Base-by-base conservation (phyloP, 1,284 basidiomycete genomes). In the Fomitiporia mediterranea region DNA sequence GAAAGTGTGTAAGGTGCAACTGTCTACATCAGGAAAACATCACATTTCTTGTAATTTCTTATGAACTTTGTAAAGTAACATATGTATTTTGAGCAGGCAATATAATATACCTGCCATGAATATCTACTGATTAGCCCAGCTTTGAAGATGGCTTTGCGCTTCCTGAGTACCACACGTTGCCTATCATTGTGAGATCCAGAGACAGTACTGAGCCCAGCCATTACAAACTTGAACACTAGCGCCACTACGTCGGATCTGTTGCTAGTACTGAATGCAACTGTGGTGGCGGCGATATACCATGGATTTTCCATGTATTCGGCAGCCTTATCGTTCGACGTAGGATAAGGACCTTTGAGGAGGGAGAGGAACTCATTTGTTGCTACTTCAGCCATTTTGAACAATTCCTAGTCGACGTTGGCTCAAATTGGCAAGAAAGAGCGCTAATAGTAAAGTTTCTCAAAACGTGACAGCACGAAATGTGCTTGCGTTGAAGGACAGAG, bases 91-190 rank as follows among this genome's bases (percentile, higher is more conserved):
- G n/a, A n/a, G n/a, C n/a, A n/a, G n/a, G n/a, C n/a, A n/a, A n/a
- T n/a, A n/a, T n/a, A n/a, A n/a, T n/a, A n/a, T n/a, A n/a, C n/a
- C n/a, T n/a, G n/a, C 69, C 74, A 76, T 6, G 81, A 74, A 60
- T 78, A 78, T 13, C 82, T 81, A 57, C 71, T 71, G 17, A 78
- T 73, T 60, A 81, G 64, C 5, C 79, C 81, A 8, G 76, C 73
- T 62, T 82, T 83, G 67, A 84, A 77, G 5, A 84, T 58, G 0
- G 76, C 76, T 56, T 84, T 82, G 11, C 81, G 72, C 25, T 82
- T 64, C 62, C 75, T 81, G 54, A 74, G 70, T 39, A 76, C 75
- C 2, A 82, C 68, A 2, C 70, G 39, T 27, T 72, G 65, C 42
- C 66, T 68, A 55, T 79, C 72, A 6, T 65, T 62, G 11, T 69